Percentiles rank a stretch among this genome's conserved stretches.
Evolutionary conservation across 345 rosid species (phyloP).

Genomic region (Eucalyptus leucophloia): DNA sequence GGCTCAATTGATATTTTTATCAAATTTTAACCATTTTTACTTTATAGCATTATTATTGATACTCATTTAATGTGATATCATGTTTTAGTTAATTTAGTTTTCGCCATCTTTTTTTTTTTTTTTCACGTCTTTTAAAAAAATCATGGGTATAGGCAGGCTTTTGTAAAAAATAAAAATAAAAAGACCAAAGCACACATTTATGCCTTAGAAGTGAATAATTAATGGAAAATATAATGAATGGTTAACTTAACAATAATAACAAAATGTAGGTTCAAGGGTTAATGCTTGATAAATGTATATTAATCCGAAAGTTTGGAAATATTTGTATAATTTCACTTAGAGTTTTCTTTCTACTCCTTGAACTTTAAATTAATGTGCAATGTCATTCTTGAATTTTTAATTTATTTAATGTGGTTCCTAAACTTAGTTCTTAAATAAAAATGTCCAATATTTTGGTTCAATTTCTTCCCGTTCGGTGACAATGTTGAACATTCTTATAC

Average conservation of each 20-base stretch:
- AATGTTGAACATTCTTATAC: no score
- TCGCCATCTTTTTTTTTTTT: accelerated
- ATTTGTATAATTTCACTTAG: neutral
- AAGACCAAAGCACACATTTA: neutral
- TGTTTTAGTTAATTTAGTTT: neutral
- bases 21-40: accelerated
- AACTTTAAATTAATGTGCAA: no score
- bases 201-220: neutral
- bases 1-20: neutral
- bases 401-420: accelerated
- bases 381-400: accelerated
- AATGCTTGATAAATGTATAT: neutral
- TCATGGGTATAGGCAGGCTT: neutral
- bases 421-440: no score
- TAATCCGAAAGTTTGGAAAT: no score
- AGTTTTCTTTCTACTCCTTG: accelerated
- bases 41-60: neutral
- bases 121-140: neutral
- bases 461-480: accelerated
- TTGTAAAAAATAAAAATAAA: neutral
- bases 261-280: neutral
- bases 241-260: neutral
- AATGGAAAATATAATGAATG: neutral
- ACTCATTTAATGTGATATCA: neutral
- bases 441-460: accelerated